Base-by-base conservation (phyloP, 148 eudicot species). In the Vaccinium macrocarpon region DNA sequence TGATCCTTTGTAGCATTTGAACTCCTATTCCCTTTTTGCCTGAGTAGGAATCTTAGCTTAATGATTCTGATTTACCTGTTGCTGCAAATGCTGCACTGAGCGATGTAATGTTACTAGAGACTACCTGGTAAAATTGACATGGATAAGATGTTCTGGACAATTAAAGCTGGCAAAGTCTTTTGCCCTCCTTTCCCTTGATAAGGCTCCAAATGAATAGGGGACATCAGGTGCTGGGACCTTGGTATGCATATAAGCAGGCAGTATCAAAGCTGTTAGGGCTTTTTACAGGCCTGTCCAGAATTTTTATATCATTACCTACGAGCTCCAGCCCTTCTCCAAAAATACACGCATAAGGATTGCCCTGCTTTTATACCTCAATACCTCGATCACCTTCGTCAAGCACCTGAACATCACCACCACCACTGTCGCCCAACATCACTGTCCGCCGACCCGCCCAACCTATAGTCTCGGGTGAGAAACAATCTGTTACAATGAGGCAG, bases 101-200 rank as follows among this genome's bases (percentile, higher is more conserved):
- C 46, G 42, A 5, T 61, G 82, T 61, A 80, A 62, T 46, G 18
- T 62, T 62, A 38, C 12, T 70, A 32, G 53, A 78, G 29, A 55
- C 23, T 59, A 11, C 27, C 14, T 27, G 27, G 21, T 6, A 42
- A 71, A 38, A 38, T 81, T 42, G 32, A 61, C 13, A 32, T 57
- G 71, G 46, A 80, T 80, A 16, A 80, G 42, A 80, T 80, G 38
- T 79, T 79, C 51, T n/a, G 56, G 50, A 9, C 71, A 16, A 32
- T 12, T 50, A 35, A 57, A 57, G 68, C 25, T 61, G 72, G 73
- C 68, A 1, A 81, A 56, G 32, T 25, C 27, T 80, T n/a, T 80
- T 81, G 14, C 5, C 59, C 13, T 13, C 25, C 64, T 23, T 46
- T 21, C 13, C 38, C 9, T 18, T 19, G 15, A 23, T 62, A 81